A percentile compares a stretch with the other conserved stretches of the same genome.
Evolutionary conservation across 768 basidiomycete species (phyloP).

Genomic region (Thelephora ganbajun): DNA sequence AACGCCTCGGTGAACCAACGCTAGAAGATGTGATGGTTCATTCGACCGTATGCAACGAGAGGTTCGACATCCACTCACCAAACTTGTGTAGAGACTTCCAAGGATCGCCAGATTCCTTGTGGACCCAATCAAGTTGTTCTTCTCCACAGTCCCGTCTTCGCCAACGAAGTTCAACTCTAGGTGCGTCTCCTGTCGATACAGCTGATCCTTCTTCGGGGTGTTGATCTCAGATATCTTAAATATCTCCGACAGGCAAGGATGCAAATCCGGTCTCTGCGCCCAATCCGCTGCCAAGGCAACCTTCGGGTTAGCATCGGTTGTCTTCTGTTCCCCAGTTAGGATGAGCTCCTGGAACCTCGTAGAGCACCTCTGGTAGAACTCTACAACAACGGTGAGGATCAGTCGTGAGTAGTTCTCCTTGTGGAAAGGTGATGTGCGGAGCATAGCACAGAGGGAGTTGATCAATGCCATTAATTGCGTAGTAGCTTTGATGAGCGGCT

Average conservation of each 20-base stretch:
- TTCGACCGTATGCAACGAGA: neutral
- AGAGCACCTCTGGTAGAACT: constrained; percentile 91
- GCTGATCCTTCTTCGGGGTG: constrained; percentile 31
- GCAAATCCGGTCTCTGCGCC: constrained; percentile 79
- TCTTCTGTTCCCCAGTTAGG: constrained; percentile 21
- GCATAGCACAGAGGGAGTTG: constrained; percentile 86
- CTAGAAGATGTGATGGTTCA: constrained; percentile 23
- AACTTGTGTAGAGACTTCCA: constrained; percentile 71
- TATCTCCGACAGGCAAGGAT: constrained; percentile 56
- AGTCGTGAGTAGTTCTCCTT: constrained; percentile 89
- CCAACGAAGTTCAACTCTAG: constrained; percentile 59
- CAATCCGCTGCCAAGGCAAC: constrained; percentile 59
- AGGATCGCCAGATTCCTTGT: constrained; percentile 60
- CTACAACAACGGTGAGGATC: constrained; percentile 86
- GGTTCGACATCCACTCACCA: constrained; percentile 37
- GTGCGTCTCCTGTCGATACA: constrained; percentile 68
- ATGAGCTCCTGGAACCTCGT: constrained; percentile 74
- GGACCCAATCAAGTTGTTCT: constrained; percentile 57
- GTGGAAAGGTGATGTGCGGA: constrained; percentile 85
- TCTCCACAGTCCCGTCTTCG: constrained; percentile 31
- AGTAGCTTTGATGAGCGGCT: constrained; percentile 73
- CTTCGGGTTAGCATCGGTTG: constrained; percentile 25
- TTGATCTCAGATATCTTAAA: constrained; percentile 26
- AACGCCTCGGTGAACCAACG: constrained; percentile 78
- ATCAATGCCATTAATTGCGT: constrained; percentile 80